A percentile compares a stretch with the other conserved stretches of the same genome.
These are phyloP conservation scores for Euphorbia tirucalli DNA, from an alignment of 345 rosid species.

Conservation along the genomic window DNA sequence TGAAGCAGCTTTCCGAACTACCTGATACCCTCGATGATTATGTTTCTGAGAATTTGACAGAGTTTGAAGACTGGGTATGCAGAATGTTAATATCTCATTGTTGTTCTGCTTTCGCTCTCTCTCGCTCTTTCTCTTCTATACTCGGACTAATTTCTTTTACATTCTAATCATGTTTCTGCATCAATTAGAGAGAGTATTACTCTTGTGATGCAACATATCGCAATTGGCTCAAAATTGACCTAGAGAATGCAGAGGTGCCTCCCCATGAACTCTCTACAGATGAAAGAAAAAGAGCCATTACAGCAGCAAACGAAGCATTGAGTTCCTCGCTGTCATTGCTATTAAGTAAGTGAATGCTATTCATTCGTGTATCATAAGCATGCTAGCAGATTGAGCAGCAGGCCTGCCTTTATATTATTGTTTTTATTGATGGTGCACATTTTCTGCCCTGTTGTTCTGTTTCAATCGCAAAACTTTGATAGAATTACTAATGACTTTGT, in stretches of 20 bases:
- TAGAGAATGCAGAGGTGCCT: constrained; percentile 72
- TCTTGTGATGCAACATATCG: constrained; percentile 96
- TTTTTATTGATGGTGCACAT: neutral
- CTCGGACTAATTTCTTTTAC: neutral
- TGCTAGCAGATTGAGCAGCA: neutral
- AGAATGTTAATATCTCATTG: constrained; percentile 4
- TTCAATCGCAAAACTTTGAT: neutral
- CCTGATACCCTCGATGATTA: constrained; percentile 54
- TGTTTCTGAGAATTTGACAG: constrained; percentile 74
- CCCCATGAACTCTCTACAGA: constrained; percentile 65
- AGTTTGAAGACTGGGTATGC: constrained; percentile 93
- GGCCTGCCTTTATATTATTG: neutral
- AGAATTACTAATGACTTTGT: neutral
- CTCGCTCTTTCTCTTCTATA: constrained; percentile 15
- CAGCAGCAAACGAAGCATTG: constrained; percentile 69
- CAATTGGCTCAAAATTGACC: constrained; percentile 82
- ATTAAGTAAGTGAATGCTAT: constrained; percentile 50
- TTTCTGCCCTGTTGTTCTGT: neutral
- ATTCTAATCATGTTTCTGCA: neutral
- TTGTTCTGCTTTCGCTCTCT: neutral
- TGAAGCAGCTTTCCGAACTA: constrained; percentile 86
- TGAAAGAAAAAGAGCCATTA: constrained; percentile 60
- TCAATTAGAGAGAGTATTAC: constrained; percentile 76
- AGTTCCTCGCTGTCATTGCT: constrained; percentile 60
- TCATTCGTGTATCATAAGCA: neutral